Conservation (phyloP, 2,329 filamentous ascomycete genomes). For the Colletotrichum sp. region DNA sequence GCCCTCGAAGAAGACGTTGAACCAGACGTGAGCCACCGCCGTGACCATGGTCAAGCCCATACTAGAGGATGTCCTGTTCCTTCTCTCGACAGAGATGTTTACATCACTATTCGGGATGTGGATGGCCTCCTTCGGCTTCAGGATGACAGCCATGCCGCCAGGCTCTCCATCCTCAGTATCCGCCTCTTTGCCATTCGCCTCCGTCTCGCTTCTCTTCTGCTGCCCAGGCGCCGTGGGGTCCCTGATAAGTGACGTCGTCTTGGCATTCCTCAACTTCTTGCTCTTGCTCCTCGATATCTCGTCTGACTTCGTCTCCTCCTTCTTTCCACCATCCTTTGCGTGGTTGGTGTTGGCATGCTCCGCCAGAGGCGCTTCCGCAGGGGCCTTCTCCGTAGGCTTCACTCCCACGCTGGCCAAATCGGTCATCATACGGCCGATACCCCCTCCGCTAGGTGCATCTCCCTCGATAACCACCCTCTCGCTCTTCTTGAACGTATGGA, state of each 20-base stretch:
- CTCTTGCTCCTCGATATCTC: conserved; percentile 18
- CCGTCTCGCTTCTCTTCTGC: conserved; percentile 12
- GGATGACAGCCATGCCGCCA: conserved; percentile 76
- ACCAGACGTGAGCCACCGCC: conserved; percentile 93
- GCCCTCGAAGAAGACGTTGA: conserved; percentile 93
- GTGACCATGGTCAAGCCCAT: conserved; percentile 91
- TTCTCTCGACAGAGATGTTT: conserved; percentile 87
- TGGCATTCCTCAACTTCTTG: conserved; percentile 25
- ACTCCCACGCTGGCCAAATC: conserved; percentile 52
- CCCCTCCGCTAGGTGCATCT: conserved; percentile 51
- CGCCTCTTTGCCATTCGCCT: neutral
- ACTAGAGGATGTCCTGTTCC: conserved; percentile 77
- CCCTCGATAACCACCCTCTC: conserved; percentile 75
- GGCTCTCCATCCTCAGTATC: conserved; percentile 39
- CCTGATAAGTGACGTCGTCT: conserved; percentile 37
- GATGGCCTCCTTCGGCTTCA: conserved; percentile 72
- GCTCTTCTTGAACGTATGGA: conserved; percentile 77
- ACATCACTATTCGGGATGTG: conserved; percentile 82
- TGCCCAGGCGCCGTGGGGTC: neutral
- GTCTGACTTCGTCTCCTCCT: neutral
- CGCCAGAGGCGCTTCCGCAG: conserved; percentile 37
- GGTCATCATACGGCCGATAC: conserved; percentile 55
- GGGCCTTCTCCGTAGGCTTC: conserved; percentile 36
- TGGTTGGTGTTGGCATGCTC: conserved; percentile 28
- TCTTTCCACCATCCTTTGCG: conserved; percentile 6